These are phyloP conservation scores for Pleurotus pulmonarius DNA, from an alignment of 768 basidiomycete species.

Conservation along the genomic window DNA sequence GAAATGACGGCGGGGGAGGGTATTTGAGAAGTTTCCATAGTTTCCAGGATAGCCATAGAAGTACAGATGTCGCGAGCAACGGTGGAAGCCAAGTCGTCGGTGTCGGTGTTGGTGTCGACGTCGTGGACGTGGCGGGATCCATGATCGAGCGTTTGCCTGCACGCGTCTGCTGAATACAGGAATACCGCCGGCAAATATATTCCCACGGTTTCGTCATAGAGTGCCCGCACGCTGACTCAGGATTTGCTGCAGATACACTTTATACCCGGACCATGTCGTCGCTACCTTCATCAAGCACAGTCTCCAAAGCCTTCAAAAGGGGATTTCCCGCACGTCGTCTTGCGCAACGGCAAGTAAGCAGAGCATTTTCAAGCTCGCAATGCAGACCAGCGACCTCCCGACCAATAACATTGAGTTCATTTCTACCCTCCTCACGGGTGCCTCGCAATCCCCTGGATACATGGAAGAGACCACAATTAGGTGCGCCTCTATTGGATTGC, in stretches of 20 bases:
- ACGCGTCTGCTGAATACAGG: neutral
- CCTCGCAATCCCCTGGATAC: neutral
- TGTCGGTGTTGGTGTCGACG: too few relatives aligned
- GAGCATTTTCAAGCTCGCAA: neutral
- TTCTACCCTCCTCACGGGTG: neutral
- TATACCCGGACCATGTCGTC: slow-evolving; percentile 5
- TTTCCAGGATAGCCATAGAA: slow-evolving; percentile 27
- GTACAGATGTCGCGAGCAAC: slow-evolving; percentile 1
- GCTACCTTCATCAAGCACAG: slow-evolving; percentile 3
- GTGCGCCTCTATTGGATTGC: slow-evolving; percentile 21
- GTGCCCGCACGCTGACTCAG: neutral
- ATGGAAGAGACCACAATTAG: slow-evolving; percentile 17
- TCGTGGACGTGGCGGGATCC: slow-evolving; percentile 13
- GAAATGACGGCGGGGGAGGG: slow-evolving; percentile 1
- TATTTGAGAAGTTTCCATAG: slow-evolving; percentile 26
- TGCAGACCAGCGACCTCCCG: neutral
- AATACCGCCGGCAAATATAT: neutral
- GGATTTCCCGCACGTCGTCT: neutral
- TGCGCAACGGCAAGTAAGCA: neutral
- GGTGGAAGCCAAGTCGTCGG: slow-evolving; percentile 11
- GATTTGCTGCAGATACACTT: too few relatives aligned
- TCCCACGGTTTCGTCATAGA: neutral
- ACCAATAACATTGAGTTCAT: neutral
- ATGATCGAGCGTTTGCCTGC: neutral
- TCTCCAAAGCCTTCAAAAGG: neutral